These are phyloP conservation scores for Suhomyces yuchorum DNA, from an alignment of 1,139 yeast genomes.

Conservation along the genomic window DNA sequence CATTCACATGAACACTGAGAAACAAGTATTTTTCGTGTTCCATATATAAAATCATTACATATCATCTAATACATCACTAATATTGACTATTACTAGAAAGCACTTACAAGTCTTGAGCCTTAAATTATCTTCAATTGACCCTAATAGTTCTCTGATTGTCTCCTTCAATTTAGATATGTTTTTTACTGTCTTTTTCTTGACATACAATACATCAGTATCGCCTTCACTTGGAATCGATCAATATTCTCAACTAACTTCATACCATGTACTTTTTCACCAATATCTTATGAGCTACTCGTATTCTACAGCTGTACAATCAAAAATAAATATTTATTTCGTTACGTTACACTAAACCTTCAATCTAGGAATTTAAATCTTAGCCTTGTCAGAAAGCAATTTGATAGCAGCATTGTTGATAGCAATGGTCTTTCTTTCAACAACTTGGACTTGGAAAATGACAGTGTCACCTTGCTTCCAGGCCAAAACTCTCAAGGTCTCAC, in stretches of 20 bases:
- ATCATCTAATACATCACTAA: neutral
- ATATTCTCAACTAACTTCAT: too few relatives aligned
- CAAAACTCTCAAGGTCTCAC: constrained; percentile 77
- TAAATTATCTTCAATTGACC: too few relatives aligned
- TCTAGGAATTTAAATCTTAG: constrained; percentile 35
- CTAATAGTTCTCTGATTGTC: too few relatives aligned
- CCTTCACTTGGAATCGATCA: too few relatives aligned
- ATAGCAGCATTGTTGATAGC: constrained; percentile 91
- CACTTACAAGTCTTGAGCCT: too few relatives aligned
- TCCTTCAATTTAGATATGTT: too few relatives aligned
- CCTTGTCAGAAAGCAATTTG: constrained; percentile 53
- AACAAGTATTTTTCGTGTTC: neutral
- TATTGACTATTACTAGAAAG: too few relatives aligned
- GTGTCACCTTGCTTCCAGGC: constrained; percentile 81
- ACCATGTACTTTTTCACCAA: too few relatives aligned
- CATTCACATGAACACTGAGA: neutral
- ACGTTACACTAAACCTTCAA: constrained; percentile 2
- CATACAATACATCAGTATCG: too few relatives aligned
- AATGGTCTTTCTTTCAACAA: constrained; percentile 72
- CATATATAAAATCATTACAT: neutral
- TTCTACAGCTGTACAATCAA: too few relatives aligned
- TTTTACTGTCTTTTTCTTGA: too few relatives aligned
- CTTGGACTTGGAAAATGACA: constrained; percentile 81
- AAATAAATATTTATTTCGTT: constrained; percentile 7
- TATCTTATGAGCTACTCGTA: too few relatives aligned